These are phyloP conservation scores for Stephanocyclus meneghinianus DNA, from an alignment of 352 stramenopile genomes.

Conservation along the genomic window DNA sequence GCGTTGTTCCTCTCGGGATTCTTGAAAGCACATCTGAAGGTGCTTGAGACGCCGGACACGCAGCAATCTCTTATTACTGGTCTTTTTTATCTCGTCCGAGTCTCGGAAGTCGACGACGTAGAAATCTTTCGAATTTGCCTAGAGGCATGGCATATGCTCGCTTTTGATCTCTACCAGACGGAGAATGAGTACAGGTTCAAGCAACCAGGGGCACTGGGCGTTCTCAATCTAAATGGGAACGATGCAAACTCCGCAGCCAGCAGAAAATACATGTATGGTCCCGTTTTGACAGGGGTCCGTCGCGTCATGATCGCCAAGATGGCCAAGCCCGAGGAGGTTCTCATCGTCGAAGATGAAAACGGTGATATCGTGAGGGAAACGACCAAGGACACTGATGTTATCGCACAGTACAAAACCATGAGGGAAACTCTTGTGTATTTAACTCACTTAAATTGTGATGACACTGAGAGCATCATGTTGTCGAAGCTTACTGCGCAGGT, in stretches of 20 bases:
- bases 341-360: constrained; percentile 99
- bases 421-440: constrained; percentile 98
- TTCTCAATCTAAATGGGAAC: constrained; percentile 40
- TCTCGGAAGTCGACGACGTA: constrained; percentile 89
- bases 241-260: constrained; percentile 33
- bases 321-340: constrained; percentile 99
- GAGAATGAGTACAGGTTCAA: constrained; percentile 80
- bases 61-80: constrained; percentile 89
- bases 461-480: constrained; percentile 99
- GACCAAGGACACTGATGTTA: constrained; percentile 98
- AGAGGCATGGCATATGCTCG: constrained; percentile 96
- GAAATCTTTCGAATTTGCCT: constrained; percentile 98
- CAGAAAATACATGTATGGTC: constrained; percentile 75
- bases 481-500: constrained; percentile 92
- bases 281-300: constrained; percentile 92
- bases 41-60: constrained; percentile 92
- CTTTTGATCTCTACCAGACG: constrained; percentile 93
- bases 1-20: constrained; percentile 97
- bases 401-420: constrained; percentile 99
- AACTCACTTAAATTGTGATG: constrained; percentile 98
- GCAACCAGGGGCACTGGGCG: constrained; percentile 70
- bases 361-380: constrained; percentile 93
- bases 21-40: constrained; percentile 90
- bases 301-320: constrained; percentile 99
- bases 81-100: constrained; percentile 85